Conservation (phyloP, 495 filamentous ascomycete species). For the Penicillium herquei region DNA sequence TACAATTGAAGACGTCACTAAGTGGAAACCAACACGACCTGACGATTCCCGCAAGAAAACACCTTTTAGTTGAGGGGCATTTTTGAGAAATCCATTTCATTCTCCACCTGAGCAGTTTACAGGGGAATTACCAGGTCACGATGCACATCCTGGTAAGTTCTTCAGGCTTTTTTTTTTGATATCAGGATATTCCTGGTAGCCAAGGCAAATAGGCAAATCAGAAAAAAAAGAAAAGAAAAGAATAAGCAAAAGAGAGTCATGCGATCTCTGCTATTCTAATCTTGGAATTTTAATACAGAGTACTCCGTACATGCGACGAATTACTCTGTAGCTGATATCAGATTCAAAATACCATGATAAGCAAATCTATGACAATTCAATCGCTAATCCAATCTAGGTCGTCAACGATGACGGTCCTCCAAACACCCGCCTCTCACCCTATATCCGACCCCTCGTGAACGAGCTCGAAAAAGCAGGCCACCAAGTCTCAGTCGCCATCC, state of each 20-base stretch:
- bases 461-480: slow-evolving; percentile 77
- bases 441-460: slow-evolving; percentile 79
- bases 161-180: neutral
- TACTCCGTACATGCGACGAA: neutral
- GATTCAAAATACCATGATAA: neutral
- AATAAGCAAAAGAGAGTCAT: neutral
- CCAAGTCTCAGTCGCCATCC: slow-evolving; percentile 85
- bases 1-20: too few species aligned
- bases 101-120: too few species aligned
- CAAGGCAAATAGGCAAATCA: too few species aligned
- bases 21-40: too few species aligned
- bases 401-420: slow-evolving; percentile 96
- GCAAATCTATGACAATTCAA: neutral
- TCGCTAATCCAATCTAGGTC: slow-evolving; percentile 45
- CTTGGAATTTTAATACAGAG: neutral
- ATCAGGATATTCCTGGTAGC: neutral
- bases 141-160: slow-evolving; percentile 51
- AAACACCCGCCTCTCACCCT: slow-evolving; percentile 80
- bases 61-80: too few species aligned
- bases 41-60: too few species aligned
- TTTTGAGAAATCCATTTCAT: too few species aligned
- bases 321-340: too few species aligned
- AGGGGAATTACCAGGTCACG: slow-evolving; percentile 1
- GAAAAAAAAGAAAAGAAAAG: neutral
- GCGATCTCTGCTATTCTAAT: neutral